These are phyloP conservation scores for Podospora conica DNA, from an alignment of 495 filamentous ascomycete species.

Conservation along the genomic window DNA sequence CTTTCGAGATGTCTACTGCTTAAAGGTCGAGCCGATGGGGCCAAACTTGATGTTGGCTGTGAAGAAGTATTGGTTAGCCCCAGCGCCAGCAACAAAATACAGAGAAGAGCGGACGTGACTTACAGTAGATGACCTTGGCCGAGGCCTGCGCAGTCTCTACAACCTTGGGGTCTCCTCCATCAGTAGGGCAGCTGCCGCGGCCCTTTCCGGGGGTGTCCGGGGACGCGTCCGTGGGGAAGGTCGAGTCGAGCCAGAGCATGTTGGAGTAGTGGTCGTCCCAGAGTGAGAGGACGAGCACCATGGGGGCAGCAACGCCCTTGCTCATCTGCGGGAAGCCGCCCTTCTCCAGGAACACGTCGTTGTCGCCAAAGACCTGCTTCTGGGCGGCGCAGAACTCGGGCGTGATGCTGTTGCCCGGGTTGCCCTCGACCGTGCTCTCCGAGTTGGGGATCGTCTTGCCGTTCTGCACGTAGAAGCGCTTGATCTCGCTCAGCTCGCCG, in stretches of 20 bases:
- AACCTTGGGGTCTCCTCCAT: conserved; percentile 51
- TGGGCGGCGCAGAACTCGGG: conserved; percentile 18
- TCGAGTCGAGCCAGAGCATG: conserved; percentile 78
- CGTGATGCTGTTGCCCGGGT: conserved; percentile 40
- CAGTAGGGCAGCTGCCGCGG: conserved; percentile 58
- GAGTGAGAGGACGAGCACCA: conserved; percentile 68
- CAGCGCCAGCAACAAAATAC: neutral
- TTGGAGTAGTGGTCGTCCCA: conserved; percentile 70
- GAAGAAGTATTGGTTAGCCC: neutral
- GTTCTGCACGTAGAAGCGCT: conserved; percentile 63
- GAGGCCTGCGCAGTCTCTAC: conserved; percentile 48
- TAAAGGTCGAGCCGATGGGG: conserved; percentile 57
- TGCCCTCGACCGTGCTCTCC: conserved; percentile 43
- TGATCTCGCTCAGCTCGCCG: conserved; percentile 53
- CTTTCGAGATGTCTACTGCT: conserved; percentile 4
- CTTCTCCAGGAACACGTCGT: conserved; percentile 48
- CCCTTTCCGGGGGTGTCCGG: conserved; percentile 50
- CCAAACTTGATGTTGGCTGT: conserved; percentile 61
- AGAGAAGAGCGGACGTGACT: conserved; percentile 1
- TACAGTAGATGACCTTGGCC: conserved; percentile 42
- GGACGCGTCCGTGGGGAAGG: conserved; percentile 52
- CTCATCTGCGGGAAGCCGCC: conserved; percentile 55
- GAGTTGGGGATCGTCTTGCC: conserved; percentile 52
- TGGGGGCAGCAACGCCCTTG: conserved; percentile 45
- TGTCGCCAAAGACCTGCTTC: conserved; percentile 47